phyloP scores from a whole-genome alignment of 805 yeast genomes.

The Cyberlindnera veronae region DNA sequence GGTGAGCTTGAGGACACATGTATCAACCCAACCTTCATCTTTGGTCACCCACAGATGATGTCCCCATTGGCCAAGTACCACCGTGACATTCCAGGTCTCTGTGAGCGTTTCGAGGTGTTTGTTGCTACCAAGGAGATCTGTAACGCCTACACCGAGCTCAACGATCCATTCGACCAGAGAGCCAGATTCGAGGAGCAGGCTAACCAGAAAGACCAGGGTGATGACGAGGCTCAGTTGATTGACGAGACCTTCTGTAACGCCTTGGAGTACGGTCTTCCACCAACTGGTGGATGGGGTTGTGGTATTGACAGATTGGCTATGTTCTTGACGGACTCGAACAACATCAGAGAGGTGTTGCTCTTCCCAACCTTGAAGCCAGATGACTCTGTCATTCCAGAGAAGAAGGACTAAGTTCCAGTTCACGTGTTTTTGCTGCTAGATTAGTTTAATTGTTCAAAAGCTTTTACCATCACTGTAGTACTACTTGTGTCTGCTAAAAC shows the following conservation, averaged over 20 bases:
- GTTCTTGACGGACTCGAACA: conserved; percentile 95
- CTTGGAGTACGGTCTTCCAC: conserved; percentile 96
- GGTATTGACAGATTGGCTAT: conserved; percentile 98
- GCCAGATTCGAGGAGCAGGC: conserved; percentile 98
- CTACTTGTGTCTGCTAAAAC: too few species aligned
- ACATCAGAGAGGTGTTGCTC: conserved; percentile 94
- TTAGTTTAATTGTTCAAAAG: not conserved
- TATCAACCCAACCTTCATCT: conserved; percentile 95
- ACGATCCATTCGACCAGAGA: conserved; percentile 98
- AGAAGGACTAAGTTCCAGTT: not conserved
- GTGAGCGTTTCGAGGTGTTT: conserved; percentile 97
- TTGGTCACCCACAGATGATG: conserved; percentile 99
- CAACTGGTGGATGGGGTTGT: conserved; percentile 99
- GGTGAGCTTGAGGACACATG: conserved; percentile 95
- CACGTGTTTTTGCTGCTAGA: not conserved
- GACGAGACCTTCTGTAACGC: conserved; percentile 98
- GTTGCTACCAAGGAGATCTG: conserved; percentile 98
- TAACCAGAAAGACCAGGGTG: conserved; percentile 97
- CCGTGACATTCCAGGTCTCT: conserved; percentile 86
- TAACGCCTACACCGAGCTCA: conserved; percentile 98
- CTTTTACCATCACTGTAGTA: too few species aligned
- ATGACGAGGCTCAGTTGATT: conserved; percentile 95
- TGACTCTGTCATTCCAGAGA: conserved; percentile 24
- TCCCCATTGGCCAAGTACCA: conserved; percentile 97
- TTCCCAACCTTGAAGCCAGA: conserved; percentile 99